These are phyloP conservation scores for Elaeis oleifera DNA, from an alignment of 202 grass and related monocot genomes.

Conservation along the genomic window DNA sequence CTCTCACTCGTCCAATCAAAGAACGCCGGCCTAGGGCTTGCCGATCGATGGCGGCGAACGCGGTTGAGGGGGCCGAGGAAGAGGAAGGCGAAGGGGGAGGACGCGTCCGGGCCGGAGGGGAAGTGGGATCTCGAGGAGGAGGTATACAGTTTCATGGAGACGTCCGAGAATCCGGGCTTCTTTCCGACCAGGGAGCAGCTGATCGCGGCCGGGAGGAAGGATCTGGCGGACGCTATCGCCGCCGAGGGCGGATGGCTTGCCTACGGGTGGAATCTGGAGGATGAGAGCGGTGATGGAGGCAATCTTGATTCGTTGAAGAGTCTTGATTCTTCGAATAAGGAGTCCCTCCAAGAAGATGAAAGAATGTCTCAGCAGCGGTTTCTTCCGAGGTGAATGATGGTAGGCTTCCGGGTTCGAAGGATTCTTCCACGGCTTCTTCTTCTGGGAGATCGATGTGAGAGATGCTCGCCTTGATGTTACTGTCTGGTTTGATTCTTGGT, in stretches of 20 bases:
- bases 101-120: background rate
- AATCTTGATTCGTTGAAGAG: slow-evolving; percentile 1
- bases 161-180: slow-evolving; percentile 47
- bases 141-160: slow-evolving; percentile 84
- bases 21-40: slow-evolving; percentile 5
- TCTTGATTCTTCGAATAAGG: slow-evolving; percentile 13
- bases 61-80: background rate
- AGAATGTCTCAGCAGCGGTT: background rate
- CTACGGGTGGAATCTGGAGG: slow-evolving; percentile 50
- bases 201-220: slow-evolving; percentile 49
- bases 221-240: slow-evolving; percentile 57
- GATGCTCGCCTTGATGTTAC: background rate
- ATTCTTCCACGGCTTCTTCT: background rate
- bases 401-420: slow-evolving; percentile 8
- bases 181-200: slow-evolving; percentile 79
- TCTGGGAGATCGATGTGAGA: slow-evolving; percentile 38
- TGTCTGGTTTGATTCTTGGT: background rate
- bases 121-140: slow-evolving; percentile 51
- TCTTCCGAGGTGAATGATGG: background rate
- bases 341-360: slow-evolving; percentile 6
- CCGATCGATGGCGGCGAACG: background rate
- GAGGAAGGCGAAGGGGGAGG: slow-evolving; percentile 10
- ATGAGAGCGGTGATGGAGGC: background rate
- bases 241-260: slow-evolving; percentile 63
- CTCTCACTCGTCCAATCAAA: slow-evolving; percentile 1